Evolutionary conservation across 2,329 filamentous ascomycete species (phyloP).

Genomic region (Rugonectria rugulosa): DNA sequence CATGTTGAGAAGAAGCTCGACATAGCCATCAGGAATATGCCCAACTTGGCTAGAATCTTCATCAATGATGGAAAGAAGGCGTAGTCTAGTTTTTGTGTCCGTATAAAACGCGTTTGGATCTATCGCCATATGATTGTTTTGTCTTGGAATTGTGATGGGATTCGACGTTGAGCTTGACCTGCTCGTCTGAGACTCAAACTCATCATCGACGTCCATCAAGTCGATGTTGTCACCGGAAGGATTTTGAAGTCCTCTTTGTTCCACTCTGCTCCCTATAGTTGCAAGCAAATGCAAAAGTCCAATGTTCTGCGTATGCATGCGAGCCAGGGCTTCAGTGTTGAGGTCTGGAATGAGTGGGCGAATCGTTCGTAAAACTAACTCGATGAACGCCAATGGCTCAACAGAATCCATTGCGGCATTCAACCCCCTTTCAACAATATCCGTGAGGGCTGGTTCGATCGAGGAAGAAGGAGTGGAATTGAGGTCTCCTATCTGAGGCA

Average conservation of each 20-base stretch:
- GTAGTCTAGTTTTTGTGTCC: slow-evolving; percentile 56
- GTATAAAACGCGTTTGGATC: slow-evolving; percentile 56
- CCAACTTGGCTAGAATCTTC: slow-evolving; percentile 55
- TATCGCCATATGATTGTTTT: slow-evolving; percentile 51
- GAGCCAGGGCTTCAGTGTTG: slow-evolving; percentile 45
- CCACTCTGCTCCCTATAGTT: slow-evolving; percentile 45
- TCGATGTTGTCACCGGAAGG: slow-evolving; percentile 52
- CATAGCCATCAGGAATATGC: slow-evolving; percentile 57
- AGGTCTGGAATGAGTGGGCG: slow-evolving; percentile 57
- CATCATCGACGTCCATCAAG: slow-evolving; percentile 72
- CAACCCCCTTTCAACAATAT: slow-evolving; percentile 51
- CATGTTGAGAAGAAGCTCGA: slow-evolving; percentile 58
- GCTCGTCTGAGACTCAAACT: slow-evolving; percentile 68
- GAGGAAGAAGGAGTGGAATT: slow-evolving; percentile 58
- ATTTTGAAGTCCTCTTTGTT: slow-evolving; percentile 31
- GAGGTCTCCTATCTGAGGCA: slow-evolving; percentile 56
- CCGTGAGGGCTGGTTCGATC: slow-evolving; percentile 53
- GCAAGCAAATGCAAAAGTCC: slow-evolving; percentile 54
- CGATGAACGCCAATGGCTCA: slow-evolving; percentile 55
- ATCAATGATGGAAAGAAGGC: slow-evolving; percentile 53
- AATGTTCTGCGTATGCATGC: slow-evolving; percentile 47
- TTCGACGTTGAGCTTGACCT: slow-evolving; percentile 50
- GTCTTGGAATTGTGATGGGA: slow-evolving; percentile 54
- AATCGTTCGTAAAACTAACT: slow-evolving; percentile 55
- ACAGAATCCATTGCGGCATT: slow-evolving; percentile 51